Base-by-base conservation (phyloP, 1,284 basidiomycete genomes). In the Ganoderma sinense region DNA sequence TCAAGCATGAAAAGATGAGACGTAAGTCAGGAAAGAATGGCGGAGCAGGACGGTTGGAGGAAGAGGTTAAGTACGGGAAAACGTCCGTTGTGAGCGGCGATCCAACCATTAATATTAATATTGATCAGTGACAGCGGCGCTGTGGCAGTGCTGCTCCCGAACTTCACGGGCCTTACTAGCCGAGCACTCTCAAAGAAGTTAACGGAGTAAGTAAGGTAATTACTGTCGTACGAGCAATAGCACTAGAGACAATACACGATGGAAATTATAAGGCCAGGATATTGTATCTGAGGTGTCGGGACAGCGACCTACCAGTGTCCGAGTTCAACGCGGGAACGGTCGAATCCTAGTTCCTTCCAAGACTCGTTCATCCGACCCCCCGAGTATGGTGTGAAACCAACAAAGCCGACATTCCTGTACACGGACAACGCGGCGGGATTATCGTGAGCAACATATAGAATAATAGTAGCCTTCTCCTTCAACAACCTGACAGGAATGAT, bases 301-400 rank as follows among this genome's bases (percentile, higher is more conserved):
- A 6, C 29, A 31, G 31, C 29, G 5, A 33, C 29, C 33, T 67
- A 91, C 90, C 90, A 91, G 74, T 90, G 89, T 0, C 89, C 89
- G 10, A 89, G 82, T 2, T 80, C 72, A 18, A 90, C 86, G 62
- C 78, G 68, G 1, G 71, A 66, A 10, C 78, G 83, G 75, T 90
- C 87, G 72, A 91, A 90, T 0, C 90, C 90, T 67, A 89, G 79
- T 71, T 92, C 91, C 4, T 88, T 75, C 89, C 89, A 91, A 10
- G 79, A 79, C 60, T 89, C 86, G 13, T 43, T 39, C 40, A 39
- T 39, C n/a, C 18, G 8, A 87, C 85, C 14, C 83, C 84, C 26
- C 82, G 73, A 75, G 29, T 77, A 75, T 6, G 78, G 70, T 5
- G 75, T 79, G 18, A 90, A 80, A 4, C 89, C 89, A 7, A 82